Evolutionary conservation across 176 grass and related monocot species (phyloP).

Genomic region (Elaeis guineensis): DNA sequence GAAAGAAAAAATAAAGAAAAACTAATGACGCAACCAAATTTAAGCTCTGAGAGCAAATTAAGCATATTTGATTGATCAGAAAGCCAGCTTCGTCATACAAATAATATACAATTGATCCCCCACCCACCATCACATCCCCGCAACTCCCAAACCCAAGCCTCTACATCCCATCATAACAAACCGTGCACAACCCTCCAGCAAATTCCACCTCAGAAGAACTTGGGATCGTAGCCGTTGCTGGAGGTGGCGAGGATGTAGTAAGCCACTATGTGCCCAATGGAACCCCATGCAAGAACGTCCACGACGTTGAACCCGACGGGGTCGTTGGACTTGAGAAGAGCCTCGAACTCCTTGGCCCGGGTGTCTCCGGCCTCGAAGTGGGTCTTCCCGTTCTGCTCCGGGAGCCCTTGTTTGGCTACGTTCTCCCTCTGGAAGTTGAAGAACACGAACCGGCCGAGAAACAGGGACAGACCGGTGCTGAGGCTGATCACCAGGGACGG

Average conservation of each 20-base stretch:
- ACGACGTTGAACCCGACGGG: slow-evolving; percentile 98
- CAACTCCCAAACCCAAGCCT: neutral
- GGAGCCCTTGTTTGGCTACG: slow-evolving; percentile 88
- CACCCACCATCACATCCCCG: neutral
- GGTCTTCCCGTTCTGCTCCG: slow-evolving; percentile 85
- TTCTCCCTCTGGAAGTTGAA: slow-evolving; percentile 99
- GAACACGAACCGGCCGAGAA: slow-evolving; percentile 95
- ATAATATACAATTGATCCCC: too few species aligned
- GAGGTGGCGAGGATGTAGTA: slow-evolving; percentile 98
- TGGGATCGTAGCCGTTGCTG: slow-evolving; percentile 96
- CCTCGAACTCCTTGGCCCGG: slow-evolving; percentile 81
- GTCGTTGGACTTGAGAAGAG: slow-evolving; percentile 88
- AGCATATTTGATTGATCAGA: too few species aligned
- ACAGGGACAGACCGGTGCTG: slow-evolving; percentile 90
- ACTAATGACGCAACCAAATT: too few species aligned
- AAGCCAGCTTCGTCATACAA: too few species aligned
- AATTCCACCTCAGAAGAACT: slow-evolving; percentile 46
- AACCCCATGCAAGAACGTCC: slow-evolving; percentile 85
- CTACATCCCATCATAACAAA: neutral
- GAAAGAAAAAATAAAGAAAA: too few species aligned
- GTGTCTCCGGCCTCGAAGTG: slow-evolving; percentile 93
- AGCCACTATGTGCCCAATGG: slow-evolving; percentile 87
- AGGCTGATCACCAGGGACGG: slow-evolving; percentile 91
- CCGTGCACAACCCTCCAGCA: too few species aligned
- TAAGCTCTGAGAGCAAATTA: too few species aligned